Percentiles rank a stretch among this genome's conserved stretches.
Conservation (phyloP, 176 grass and related monocot species). For the Musa beccarii region DNA sequence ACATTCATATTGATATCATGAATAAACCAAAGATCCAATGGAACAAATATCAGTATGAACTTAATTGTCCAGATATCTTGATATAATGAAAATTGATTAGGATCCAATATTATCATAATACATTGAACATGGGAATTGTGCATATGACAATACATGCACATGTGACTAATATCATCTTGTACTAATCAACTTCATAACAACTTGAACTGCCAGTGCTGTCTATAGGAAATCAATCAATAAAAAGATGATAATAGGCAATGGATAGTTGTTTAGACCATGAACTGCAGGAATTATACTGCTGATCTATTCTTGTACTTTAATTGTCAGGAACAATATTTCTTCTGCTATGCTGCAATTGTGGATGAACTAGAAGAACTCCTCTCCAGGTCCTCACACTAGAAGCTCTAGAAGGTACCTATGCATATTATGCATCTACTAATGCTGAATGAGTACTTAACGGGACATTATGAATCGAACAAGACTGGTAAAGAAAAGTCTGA, state of each 20-base stretch:
- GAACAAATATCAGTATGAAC: too few relatives aligned
- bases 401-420: conserved; percentile 14
- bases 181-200: not conserved
- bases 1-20: too few relatives aligned
- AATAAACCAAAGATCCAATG: too few relatives aligned
- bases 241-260: too few relatives aligned
- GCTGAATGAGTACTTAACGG: not conserved
- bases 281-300: not conserved
- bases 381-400: conserved; percentile 20
- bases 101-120: too few relatives aligned
- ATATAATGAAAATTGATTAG: too few relatives aligned
- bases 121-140: too few relatives aligned
- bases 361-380: conserved; percentile 58
- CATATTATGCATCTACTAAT: conserved; percentile 3
- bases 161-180: not conserved
- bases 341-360: conserved; percentile 49
- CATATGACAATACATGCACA: not conserved
- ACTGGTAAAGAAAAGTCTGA: not conserved
- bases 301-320: conserved; percentile 5
- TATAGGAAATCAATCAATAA: too few relatives aligned
- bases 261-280: too few relatives aligned
- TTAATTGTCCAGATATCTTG: too few relatives aligned
- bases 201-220: not conserved
- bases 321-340: conserved; percentile 75
- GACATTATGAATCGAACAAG: not conserved